Percentiles rank a stretch among this genome's conserved stretches.
phyloP scores from a whole-genome alignment of 306 rosid genomes.

The barrel medic (Medicago truncatula) region DNA sequence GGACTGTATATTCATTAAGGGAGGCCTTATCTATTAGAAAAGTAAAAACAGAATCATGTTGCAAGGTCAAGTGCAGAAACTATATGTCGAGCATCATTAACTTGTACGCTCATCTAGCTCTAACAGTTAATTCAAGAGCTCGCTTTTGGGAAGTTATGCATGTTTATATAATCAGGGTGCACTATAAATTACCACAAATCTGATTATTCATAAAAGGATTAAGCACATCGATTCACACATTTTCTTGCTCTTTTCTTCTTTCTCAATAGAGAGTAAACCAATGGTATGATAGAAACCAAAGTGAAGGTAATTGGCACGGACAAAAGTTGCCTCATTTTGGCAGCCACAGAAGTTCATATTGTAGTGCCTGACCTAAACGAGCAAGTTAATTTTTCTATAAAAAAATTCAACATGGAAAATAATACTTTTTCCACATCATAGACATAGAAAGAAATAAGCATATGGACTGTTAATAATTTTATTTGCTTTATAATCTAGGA shows the following conservation, averaged over 20 bases:
- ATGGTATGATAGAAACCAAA: constrained; percentile 2
- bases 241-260: neutral
- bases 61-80: neutral
- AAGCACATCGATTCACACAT: neutral
- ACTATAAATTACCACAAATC: neutral
- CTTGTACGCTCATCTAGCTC: neutral
- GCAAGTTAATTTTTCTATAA: constrained; percentile 6
- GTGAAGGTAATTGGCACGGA: neutral
- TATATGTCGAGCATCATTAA: neutral
- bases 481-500: constrained; percentile 16
- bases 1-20: neutral
- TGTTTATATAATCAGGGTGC: neutral
- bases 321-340: neutral
- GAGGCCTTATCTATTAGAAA: neutral
- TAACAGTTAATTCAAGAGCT: neutral
- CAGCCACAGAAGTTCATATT: neutral
- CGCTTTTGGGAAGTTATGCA: neutral
- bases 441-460: constrained; percentile 11
- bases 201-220: neutral
- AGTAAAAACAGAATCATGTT: neutral
- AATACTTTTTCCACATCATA: neutral
- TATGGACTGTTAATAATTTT: neutral
- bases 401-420: neutral
- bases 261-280: neutral
- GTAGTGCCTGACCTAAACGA: neutral